Conservation (phyloP, 352 stramenopile species). For the Globisporangium polare region DNA sequence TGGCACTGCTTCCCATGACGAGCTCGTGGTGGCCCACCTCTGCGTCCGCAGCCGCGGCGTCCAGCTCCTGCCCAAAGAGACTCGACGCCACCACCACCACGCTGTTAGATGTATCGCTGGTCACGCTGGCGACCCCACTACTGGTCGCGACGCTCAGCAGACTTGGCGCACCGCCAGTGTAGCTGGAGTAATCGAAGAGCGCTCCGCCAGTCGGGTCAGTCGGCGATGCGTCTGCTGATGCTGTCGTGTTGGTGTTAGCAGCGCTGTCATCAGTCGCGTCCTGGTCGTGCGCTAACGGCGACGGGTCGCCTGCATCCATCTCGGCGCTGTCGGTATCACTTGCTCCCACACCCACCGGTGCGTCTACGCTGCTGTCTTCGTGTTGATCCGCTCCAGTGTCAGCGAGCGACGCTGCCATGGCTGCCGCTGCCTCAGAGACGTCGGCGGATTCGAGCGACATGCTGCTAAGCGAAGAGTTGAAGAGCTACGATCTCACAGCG, state of each 20-base stretch:
- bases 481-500: background rate
- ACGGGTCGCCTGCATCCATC: constrained; percentile 6
- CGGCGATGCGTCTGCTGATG: background rate
- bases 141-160: constrained; percentile 22
- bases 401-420: background rate
- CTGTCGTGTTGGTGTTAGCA: background rate
- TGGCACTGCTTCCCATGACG: background rate
- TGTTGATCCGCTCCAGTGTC: background rate
- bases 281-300: constrained; percentile 8
- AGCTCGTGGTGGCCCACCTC: constrained; percentile 11
- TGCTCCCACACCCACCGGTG: background rate
- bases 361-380: background rate
- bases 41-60: constrained; percentile 3
- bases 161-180: constrained; percentile 38
- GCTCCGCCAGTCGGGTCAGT: constrained; percentile 15
- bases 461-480: background rate
- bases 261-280: background rate
- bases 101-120: background rate
- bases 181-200: constrained; percentile 47
- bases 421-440: background rate
- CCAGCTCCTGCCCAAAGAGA: constrained; percentile 17
- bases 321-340: background rate
- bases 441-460: background rate
- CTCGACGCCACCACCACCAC: background rate
- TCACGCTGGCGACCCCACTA: background rate